These are phyloP conservation scores for Nannochloris sp. DNA, from an alignment of 139 green algal genomes.

Conservation along the genomic window DNA sequence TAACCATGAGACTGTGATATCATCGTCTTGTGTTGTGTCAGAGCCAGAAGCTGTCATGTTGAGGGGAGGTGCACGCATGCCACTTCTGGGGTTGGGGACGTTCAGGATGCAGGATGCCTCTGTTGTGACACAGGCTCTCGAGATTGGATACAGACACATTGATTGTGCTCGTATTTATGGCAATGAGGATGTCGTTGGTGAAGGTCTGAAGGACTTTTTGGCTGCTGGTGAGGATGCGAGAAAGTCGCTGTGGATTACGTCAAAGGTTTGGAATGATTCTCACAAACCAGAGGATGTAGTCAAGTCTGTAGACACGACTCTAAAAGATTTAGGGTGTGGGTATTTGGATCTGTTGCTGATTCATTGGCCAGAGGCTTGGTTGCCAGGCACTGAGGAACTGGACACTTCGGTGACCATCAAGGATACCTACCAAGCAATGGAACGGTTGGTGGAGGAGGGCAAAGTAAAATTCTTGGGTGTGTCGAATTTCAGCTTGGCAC, in stretches of 20 bases:
- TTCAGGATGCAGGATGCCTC: slow-evolving; percentile 39
- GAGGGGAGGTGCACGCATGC: slow-evolving; percentile 40
- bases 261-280: slow-evolving; percentile 71
- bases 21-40: background rate
- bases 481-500: slow-evolving; percentile 40
- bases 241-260: slow-evolving; percentile 66
- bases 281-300: slow-evolving; percentile 49
- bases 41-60: slow-evolving; percentile 40
- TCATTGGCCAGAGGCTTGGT: slow-evolving; percentile 74
- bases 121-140: slow-evolving; percentile 27
- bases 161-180: slow-evolving; percentile 69
- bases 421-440: slow-evolving; percentile 59
- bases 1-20: background rate
- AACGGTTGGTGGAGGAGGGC: slow-evolving; percentile 45
- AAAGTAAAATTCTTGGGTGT: slow-evolving; percentile 46
- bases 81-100: slow-evolving; percentile 63
- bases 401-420: slow-evolving; percentile 37
- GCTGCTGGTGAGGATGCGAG: slow-evolving; percentile 16
- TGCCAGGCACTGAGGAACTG: slow-evolving; percentile 30
- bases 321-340: slow-evolving; percentile 61
- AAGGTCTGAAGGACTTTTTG: slow-evolving; percentile 52
- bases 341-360: slow-evolving; percentile 73
- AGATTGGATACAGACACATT: slow-evolving; percentile 61
- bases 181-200: slow-evolving; percentile 60
- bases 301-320: slow-evolving; percentile 38